Percentiles rank a stretch among this genome's conserved stretches.
phyloP scores from a whole-genome alignment of 768 basidiomycete species.

The Mycena pura region DNA sequence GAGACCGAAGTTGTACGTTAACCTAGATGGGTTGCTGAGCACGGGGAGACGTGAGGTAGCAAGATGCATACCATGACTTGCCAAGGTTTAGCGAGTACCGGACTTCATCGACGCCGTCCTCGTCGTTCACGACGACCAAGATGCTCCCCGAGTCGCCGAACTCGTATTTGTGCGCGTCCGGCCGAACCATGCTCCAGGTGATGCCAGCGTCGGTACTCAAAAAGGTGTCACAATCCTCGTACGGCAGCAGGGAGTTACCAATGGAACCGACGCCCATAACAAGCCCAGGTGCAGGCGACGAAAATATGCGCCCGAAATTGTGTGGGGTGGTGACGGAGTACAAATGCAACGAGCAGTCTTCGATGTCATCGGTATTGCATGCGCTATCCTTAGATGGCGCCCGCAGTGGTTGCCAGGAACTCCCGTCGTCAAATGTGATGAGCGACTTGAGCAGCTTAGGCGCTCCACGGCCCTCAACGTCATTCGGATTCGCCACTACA shows the following conservation, averaged over 20 bases:
- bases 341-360: slow-evolving; percentile 84
- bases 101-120: slow-evolving; percentile 71
- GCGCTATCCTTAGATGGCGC: slow-evolving; percentile 61
- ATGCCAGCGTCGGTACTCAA: slow-evolving; percentile 89
- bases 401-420: slow-evolving; percentile 75
- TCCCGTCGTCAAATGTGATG: slow-evolving; percentile 92
- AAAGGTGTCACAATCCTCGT: slow-evolving; percentile 93
- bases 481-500: slow-evolving; percentile 80
- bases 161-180: slow-evolving; percentile 90
- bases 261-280: slow-evolving; percentile 97
- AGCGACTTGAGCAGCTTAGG: slow-evolving; percentile 76
- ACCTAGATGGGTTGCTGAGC: slow-evolving; percentile 52
- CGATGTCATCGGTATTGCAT: slow-evolving; percentile 64
- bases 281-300: slow-evolving; percentile 91
- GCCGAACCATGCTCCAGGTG: slow-evolving; percentile 79
- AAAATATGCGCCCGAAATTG: slow-evolving; percentile 94
- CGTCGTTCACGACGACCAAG: slow-evolving; percentile 84
- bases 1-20: slow-evolving; percentile 70
- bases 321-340: slow-evolving; percentile 93
- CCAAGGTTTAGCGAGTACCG: slow-evolving; percentile 87
- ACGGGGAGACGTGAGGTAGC: neutral
- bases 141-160: slow-evolving; percentile 92
- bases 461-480: slow-evolving; percentile 75
- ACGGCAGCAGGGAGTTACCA: slow-evolving; percentile 68
- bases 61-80: slow-evolving; percentile 70